phyloP scores from a whole-genome alignment of 2,329 filamentous ascomycete species.

The Colletotrichum liaoningense region DNA sequence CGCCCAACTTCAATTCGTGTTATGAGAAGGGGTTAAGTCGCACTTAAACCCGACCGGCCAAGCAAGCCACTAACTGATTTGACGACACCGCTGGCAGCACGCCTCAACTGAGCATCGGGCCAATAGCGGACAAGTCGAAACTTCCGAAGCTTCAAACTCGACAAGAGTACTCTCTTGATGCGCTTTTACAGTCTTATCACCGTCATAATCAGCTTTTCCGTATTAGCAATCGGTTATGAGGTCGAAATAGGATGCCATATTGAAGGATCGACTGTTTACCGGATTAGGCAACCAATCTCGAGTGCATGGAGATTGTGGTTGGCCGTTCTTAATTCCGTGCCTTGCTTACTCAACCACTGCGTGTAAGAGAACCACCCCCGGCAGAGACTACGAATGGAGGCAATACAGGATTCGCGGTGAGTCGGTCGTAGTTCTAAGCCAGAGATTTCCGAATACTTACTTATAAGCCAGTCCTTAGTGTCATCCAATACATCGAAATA shows the following conservation, averaged over 20 bases:
- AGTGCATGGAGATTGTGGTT: not conserved
- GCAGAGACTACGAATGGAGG: not conserved
- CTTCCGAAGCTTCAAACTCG: not conserved
- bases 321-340: not conserved
- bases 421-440: not conserved
- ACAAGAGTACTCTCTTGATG: not conserved
- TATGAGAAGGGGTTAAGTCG: not conserved
- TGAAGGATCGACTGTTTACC: not conserved
- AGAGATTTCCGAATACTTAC: too few relatives aligned
- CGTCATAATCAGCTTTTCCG: too few relatives aligned
- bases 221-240: not conserved
- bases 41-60: not conserved
- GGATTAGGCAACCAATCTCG: not conserved
- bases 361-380: too few relatives aligned
- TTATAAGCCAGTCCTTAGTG: not conserved
- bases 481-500: not conserved
- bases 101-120: not conserved
- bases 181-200: too few relatives aligned
- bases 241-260: not conserved
- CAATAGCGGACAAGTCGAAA: not conserved
- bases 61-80: not conserved
- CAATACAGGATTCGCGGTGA: not conserved
- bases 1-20: not conserved
- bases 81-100: not conserved
- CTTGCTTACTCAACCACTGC: not conserved